Evolutionary conservation across 1,139 yeast species (phyloP).

Genomic region (Kodamaea alishanica): DNA sequence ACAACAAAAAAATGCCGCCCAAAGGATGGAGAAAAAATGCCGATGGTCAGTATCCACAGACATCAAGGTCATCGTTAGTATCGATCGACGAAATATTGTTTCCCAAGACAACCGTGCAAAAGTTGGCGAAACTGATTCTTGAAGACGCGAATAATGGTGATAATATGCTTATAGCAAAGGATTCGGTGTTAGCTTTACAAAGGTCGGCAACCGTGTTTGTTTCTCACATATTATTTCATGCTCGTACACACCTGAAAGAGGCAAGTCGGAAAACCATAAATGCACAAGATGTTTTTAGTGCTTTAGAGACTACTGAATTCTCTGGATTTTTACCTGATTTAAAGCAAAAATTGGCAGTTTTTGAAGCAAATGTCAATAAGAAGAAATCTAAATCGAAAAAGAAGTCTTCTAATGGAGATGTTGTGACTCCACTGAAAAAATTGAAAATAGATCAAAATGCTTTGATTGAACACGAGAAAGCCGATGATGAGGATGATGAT

Average conservation of each 20-base stretch:
- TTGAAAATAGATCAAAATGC: conserved; percentile 7
- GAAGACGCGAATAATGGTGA: conserved; percentile 24
- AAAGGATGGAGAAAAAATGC: conserved; percentile 80
- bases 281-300: conserved; percentile 61
- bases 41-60: conserved; percentile 57
- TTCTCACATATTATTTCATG: conserved; percentile 60
- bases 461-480: background rate
- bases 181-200: conserved; percentile 62
- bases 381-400: conserved; percentile 31
- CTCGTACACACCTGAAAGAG: conserved; percentile 51
- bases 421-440: conserved; percentile 11
- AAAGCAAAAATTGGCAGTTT: conserved; percentile 46
- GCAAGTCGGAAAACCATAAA: conserved; percentile 58
- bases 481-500: conserved; percentile 12
- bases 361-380: conserved; percentile 34
- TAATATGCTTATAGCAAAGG: conserved; percentile 54
- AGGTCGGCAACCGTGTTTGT: conserved; percentile 73
- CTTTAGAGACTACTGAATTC: conserved; percentile 55
- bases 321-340: conserved; percentile 52
- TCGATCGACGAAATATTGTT: conserved; percentile 69
- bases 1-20: conserved; percentile 56
- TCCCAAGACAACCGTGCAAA: conserved; percentile 59
- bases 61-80: conserved; percentile 49
- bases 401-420: conserved; percentile 1
- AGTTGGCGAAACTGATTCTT: conserved; percentile 50